phyloP scores from a whole-genome alignment of 805 yeast genomes.

The Spathaspora arborariae region DNA sequence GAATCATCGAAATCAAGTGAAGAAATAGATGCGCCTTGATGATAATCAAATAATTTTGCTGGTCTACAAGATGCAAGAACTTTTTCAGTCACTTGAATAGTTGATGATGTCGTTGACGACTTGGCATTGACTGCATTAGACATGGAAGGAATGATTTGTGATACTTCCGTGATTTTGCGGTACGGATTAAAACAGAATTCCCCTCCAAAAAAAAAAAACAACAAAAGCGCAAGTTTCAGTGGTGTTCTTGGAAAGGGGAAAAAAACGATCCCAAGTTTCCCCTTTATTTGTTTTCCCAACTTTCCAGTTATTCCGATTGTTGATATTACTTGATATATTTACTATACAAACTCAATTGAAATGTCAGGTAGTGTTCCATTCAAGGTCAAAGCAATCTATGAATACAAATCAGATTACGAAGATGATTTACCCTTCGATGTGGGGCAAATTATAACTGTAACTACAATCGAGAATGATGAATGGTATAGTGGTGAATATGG shows the following conservation, averaged over 20 bases:
- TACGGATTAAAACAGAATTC: background rate
- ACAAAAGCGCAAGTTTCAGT: background rate
- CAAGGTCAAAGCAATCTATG: conserved; percentile 62
- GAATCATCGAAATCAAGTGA: conserved; percentile 77
- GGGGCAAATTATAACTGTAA: conserved; percentile 72
- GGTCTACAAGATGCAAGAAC: conserved; percentile 28
- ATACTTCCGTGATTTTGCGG: background rate
- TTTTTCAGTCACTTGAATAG: conserved; percentile 22
- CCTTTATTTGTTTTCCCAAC: background rate
- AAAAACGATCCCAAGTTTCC: background rate
- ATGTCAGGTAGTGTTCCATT: conserved; percentile 44
- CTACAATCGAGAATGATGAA: conserved; percentile 81
- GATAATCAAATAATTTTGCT: conserved; percentile 49
- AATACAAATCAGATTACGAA: conserved; percentile 58
- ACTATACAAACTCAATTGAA: background rate
- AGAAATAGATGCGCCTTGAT: conserved; percentile 55
- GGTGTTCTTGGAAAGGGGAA: background rate
- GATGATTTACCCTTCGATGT: conserved; percentile 76
- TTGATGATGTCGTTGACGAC: conserved; percentile 13
- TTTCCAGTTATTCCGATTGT: background rate
- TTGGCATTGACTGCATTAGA: conserved; percentile 7
- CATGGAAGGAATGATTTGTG: background rate
- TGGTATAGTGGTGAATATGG: conserved; percentile 78
- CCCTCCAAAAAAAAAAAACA: background rate
- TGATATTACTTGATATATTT: background rate